Evolutionary conservation across 1,284 basidiomycete genomes (phyloP).

Genomic region (Acaromyces ingoldii): DNA sequence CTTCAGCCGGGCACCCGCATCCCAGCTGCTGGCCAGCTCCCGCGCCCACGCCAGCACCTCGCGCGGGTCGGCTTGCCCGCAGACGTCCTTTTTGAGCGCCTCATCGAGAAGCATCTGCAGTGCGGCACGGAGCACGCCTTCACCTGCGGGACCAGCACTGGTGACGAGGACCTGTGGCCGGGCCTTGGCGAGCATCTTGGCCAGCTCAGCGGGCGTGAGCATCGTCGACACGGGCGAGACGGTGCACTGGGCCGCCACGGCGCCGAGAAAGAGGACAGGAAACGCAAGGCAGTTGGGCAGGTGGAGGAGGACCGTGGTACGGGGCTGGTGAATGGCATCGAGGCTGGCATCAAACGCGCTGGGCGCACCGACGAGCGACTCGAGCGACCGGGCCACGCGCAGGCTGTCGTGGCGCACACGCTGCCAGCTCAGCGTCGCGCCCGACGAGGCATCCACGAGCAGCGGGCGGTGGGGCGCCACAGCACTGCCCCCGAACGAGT

Average conservation of each 20-base stretch:
- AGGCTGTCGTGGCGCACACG: constrained; percentile 26
- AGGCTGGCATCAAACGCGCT: constrained; percentile 11
- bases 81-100: constrained; percentile 11
- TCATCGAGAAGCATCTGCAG: constrained; percentile 13
- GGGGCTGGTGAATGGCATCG: constrained; percentile 23
- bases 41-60: constrained; percentile 21
- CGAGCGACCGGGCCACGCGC: constrained; percentile 24
- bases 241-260: constrained; percentile 34
- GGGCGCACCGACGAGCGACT: constrained; percentile 17
- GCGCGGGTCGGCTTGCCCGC: no score
- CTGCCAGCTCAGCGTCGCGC: constrained; percentile 24
- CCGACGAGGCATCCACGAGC: constrained; percentile 25
- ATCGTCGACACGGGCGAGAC: constrained; percentile 51
- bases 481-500: constrained; percentile 21
- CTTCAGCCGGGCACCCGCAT: constrained; percentile 16
- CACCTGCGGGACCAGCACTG: constrained; percentile 30
- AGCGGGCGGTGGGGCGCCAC: constrained; percentile 25
- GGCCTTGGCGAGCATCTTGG: constrained; percentile 50
- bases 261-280: constrained; percentile 48
- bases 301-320: constrained; percentile 50
- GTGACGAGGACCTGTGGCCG: constrained; percentile 51
- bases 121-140: constrained; percentile 31
- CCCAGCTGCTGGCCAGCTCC: constrained; percentile 28
- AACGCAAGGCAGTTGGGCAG: constrained; percentile 52
- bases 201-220: constrained; percentile 50